Evolutionary conservation across 2,329 filamentous ascomycete species (phyloP).

Genomic region (Xylariaceae sp.): DNA sequence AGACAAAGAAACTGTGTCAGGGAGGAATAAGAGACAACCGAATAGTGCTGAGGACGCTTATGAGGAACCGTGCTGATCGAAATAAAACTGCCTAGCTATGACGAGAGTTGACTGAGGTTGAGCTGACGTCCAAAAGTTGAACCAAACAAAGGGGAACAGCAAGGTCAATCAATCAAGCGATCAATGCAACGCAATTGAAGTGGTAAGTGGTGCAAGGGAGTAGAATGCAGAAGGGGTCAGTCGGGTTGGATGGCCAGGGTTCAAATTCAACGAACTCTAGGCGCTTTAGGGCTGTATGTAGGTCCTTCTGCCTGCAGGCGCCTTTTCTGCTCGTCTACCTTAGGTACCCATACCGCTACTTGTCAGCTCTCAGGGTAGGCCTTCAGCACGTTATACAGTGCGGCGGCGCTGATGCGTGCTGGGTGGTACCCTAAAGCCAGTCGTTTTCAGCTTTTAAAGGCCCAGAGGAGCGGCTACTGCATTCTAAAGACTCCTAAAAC

Average conservation of each 20-base stretch:
- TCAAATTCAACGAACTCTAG: not conserved
- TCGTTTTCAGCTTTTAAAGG: conserved; percentile 11
- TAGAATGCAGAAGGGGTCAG: conserved; percentile 18
- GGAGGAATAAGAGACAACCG: conserved; percentile 14
- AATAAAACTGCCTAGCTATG: conserved; percentile 19
- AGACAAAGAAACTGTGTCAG: conserved; percentile 14
- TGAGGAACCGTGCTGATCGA: conserved; percentile 15
- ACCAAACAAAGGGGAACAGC: conserved; percentile 12
- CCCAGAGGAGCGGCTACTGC: too few species aligned
- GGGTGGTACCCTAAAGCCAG: too few species aligned
- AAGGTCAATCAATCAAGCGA: conserved; percentile 21
- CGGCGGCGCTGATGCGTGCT: too few species aligned
- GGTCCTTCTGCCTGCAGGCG: conserved; percentile 12
- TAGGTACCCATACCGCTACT: conserved; percentile 2
- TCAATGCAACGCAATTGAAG: conserved; percentile 19
- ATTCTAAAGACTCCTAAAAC: too few species aligned
- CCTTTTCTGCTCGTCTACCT: conserved; percentile 8
- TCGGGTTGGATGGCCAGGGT: not conserved
- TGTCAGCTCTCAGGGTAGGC: conserved; percentile 24
- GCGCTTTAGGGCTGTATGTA: not conserved
- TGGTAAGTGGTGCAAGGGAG: conserved; percentile 13
- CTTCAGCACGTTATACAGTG: conserved; percentile 12
- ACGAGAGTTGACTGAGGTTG: conserved; percentile 7
- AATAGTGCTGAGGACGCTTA: conserved; percentile 19
- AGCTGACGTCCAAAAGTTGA: conserved; percentile 1